These are phyloP conservation scores for Saksenaea vasiformis DNA, from an alignment of 371 early-diverging fungal genomes.

Conservation along the genomic window DNA sequence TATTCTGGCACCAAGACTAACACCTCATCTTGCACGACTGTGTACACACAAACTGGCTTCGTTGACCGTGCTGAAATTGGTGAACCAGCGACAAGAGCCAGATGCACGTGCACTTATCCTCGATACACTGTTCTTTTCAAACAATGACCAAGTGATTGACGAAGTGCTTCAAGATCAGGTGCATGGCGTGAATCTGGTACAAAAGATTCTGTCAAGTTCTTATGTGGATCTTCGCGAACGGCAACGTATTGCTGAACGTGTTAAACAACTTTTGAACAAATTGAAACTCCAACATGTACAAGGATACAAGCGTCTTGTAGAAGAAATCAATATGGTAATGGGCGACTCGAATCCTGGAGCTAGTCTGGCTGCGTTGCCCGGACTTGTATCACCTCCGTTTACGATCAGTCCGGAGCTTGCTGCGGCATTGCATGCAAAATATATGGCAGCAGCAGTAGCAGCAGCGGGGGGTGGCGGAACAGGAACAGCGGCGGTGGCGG, in stretches of 20 bases:
- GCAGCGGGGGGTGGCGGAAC: constrained; percentile 7
- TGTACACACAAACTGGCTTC: constrained; percentile 91
- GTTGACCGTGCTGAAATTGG: constrained; percentile 81
- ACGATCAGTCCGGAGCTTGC: constrained; percentile 36
- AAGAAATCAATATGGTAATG: constrained; percentile 68
- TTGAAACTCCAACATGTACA: constrained; percentile 69
- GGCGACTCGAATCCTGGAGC: constrained; percentile 46
- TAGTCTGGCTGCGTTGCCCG: constrained; percentile 30
- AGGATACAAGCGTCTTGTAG: constrained; percentile 80
- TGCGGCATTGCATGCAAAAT: constrained; percentile 42
- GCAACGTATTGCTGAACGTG: constrained; percentile 77
- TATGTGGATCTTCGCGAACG: constrained; percentile 80
- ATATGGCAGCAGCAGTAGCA: constrained; percentile 21
- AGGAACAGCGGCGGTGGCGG: neutral
- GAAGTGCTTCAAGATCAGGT: constrained; percentile 84
- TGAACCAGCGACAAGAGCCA: constrained; percentile 86
- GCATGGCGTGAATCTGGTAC: constrained; percentile 85
- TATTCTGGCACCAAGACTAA: constrained; percentile 81
- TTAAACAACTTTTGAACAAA: constrained; percentile 61
- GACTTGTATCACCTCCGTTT: constrained; percentile 28
- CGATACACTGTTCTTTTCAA: constrained; percentile 70
- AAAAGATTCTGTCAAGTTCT: constrained; percentile 84
- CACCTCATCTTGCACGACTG: constrained; percentile 75
- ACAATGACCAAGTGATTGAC: constrained; percentile 50
- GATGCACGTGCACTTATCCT: constrained; percentile 89